Conservation (phyloP, 176 grass and related monocot species). For the Neostapfia colusana region DNA sequence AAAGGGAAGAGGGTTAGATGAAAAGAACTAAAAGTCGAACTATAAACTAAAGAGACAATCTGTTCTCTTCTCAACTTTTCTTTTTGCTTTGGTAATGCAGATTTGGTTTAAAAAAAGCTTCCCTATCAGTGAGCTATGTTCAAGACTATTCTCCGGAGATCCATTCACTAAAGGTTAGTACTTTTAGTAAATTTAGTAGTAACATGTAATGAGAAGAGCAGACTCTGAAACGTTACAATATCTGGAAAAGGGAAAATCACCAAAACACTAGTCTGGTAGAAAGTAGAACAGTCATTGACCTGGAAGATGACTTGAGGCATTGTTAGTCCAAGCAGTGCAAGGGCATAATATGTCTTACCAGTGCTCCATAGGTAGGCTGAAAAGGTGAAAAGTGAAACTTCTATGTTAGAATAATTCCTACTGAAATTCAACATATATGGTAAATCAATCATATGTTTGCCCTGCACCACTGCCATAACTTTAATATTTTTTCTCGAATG, state of each 20-base stretch:
- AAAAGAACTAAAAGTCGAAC: neutral
- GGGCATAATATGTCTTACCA: slow-evolving; percentile 65
- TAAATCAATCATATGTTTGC: slow-evolving; percentile 1
- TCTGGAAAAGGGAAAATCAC: neutral
- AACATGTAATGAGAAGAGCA: neutral
- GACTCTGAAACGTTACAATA: neutral
- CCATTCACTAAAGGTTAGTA: neutral
- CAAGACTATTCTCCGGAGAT: neutral
- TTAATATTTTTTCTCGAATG: neutral
- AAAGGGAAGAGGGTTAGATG: slow-evolving; percentile 29
- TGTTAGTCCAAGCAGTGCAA: slow-evolving; percentile 64
- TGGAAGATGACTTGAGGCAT: slow-evolving; percentile 71
- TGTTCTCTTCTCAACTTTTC: neutral
- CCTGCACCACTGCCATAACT: neutral
- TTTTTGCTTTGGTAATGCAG: neutral
- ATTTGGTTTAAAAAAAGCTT: neutral
- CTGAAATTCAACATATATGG: slow-evolving; percentile 12
- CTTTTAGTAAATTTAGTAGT: neutral
- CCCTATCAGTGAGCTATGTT: neutral
- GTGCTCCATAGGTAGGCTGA: slow-evolving; percentile 64
- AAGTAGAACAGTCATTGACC: slow-evolving; percentile 36
- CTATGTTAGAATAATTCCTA: slow-evolving; percentile 12
- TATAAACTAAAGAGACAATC: neutral
- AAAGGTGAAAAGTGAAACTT: slow-evolving; percentile 39
- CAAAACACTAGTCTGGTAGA: neutral